A percentile compares a stretch with the other conserved stretches of the same genome.
Evolutionary conservation across 345 rosid species (phyloP).

Genomic region (Hypericum perforatum): DNA sequence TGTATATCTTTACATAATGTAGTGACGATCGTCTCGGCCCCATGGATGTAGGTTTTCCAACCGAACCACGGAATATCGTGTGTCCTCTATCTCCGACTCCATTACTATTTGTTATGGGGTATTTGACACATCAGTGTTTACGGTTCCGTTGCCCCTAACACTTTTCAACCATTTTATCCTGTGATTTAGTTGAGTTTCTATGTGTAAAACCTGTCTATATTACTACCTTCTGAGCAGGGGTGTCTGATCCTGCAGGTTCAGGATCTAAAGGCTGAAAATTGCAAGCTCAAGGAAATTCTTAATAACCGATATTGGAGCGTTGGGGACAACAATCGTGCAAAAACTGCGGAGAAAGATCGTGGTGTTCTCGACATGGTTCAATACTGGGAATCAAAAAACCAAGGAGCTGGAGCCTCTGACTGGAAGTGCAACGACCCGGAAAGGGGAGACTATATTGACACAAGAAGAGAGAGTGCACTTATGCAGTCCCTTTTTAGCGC

Average conservation of each 20-base stretch:
- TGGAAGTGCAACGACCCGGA: constrained; percentile 18
- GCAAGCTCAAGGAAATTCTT: constrained; percentile 30
- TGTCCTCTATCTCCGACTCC: no score
- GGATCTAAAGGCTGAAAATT: constrained; percentile 46
- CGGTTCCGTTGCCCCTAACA: no score
- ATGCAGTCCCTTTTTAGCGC: constrained; percentile 54
- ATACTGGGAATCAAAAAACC: constrained; percentile 15
- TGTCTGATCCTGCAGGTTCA: constrained; percentile 32
- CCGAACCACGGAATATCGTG: no score
- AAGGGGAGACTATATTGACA: constrained; percentile 14
- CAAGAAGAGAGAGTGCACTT: constrained; percentile 41
- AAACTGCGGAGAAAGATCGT: neutral
- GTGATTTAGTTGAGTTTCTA: neutral
- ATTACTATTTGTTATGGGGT: no score
- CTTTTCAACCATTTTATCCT: no score
- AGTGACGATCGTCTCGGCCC: no score
- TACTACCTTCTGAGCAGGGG: neutral
- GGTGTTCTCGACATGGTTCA: constrained; percentile 10
- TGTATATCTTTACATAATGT: no score
- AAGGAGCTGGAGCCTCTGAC: constrained; percentile 12
- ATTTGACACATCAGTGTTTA: no score
- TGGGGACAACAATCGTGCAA: constrained; percentile 11
- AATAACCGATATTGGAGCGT: constrained; percentile 22
- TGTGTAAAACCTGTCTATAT: neutral
- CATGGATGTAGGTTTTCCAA: no score